phyloP scores from a whole-genome alignment of 2,329 filamentous ascomycete species.

The Aureobasidium sp. region DNA sequence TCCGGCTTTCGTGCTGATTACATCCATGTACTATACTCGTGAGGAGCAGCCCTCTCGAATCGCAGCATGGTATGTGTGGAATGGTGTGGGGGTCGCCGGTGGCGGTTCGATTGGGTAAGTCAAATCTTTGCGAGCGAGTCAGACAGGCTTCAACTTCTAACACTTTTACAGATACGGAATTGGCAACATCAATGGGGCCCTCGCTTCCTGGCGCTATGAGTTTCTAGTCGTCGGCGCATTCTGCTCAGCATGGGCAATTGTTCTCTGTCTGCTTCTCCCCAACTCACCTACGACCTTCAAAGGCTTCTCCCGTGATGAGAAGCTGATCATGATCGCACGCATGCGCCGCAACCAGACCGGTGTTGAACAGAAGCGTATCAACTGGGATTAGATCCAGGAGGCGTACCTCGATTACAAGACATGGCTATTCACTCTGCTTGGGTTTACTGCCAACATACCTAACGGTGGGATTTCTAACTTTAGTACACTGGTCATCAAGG shows the following conservation, averaged over 20 bases:
- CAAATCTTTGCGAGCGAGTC: background rate
- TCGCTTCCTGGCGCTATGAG: constrained; percentile 58
- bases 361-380: constrained; percentile 48
- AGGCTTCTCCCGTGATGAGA: constrained; percentile 44
- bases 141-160: background rate
- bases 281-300: constrained; percentile 49
- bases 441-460: constrained; percentile 42
- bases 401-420: constrained; percentile 51
- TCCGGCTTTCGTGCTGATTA: constrained; percentile 46
- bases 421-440: constrained; percentile 49
- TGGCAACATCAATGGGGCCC: constrained; percentile 48
- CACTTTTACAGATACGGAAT: constrained; percentile 43
- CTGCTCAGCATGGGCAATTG: constrained; percentile 51
- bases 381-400: constrained; percentile 48
- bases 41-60: constrained; percentile 48
- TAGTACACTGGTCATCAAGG: constrained; percentile 50
- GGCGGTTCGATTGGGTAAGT: constrained; percentile 43
- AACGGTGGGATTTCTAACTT: constrained; percentile 55
- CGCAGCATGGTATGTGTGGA: constrained; percentile 54
- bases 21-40: constrained; percentile 41
- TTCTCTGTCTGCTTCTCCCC: constrained; percentile 50
- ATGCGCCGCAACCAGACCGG: constrained; percentile 50
- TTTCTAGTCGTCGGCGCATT: constrained; percentile 55
- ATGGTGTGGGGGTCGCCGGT: constrained; percentile 51
- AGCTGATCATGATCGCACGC: constrained; percentile 47